Percentiles rank a stretch among this genome's conserved stretches.
Evolutionary conservation across 768 basidiomycete species (phyloP).

Genomic region (Suillus discolor): DNA sequence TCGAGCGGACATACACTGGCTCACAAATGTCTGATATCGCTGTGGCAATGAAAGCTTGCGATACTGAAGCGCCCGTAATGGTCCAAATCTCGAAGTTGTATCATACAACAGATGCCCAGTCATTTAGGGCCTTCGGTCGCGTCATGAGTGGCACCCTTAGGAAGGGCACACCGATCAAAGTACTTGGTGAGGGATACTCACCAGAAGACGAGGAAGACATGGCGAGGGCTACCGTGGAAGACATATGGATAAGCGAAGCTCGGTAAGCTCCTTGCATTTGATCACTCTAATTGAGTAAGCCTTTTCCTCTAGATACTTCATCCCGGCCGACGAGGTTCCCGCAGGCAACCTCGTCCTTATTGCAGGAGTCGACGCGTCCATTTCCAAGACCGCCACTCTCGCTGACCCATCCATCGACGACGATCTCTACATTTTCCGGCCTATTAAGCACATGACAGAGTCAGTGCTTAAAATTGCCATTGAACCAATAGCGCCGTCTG

Average conservation of each 20-base stretch:
- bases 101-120: slow-evolving; percentile 95
- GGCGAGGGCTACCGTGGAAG: slow-evolving; percentile 81
- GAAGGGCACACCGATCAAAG: slow-evolving; percentile 86
- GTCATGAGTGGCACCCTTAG: slow-evolving; percentile 89
- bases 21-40: slow-evolving; percentile 82
- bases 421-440: slow-evolving; percentile 93
- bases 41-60: slow-evolving; percentile 78
- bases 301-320: slow-evolving; percentile 68
- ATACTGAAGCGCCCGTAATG: slow-evolving; percentile 86
- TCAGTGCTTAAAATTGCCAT: slow-evolving; percentile 98
- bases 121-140: slow-evolving; percentile 95
- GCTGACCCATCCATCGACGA: slow-evolving; percentile 73
- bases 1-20: slow-evolving; percentile 86
- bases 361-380: slow-evolving; percentile 91
- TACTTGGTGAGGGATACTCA: slow-evolving; percentile 97
- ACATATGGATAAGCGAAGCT: slow-evolving; percentile 89
- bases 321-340: slow-evolving; percentile 84
- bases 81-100: slow-evolving; percentile 94
- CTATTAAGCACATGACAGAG: slow-evolving; percentile 95
- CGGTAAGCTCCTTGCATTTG: slow-evolving; percentile 50
- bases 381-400: slow-evolving; percentile 93
- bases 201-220: slow-evolving; percentile 99
- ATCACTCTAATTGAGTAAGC: not conserved
- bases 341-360: slow-evolving; percentile 94
- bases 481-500: slow-evolving; percentile 96